Evolutionary conservation across 805 yeast species (phyloP).

Genomic region (Monosporozyma solicola): DNA sequence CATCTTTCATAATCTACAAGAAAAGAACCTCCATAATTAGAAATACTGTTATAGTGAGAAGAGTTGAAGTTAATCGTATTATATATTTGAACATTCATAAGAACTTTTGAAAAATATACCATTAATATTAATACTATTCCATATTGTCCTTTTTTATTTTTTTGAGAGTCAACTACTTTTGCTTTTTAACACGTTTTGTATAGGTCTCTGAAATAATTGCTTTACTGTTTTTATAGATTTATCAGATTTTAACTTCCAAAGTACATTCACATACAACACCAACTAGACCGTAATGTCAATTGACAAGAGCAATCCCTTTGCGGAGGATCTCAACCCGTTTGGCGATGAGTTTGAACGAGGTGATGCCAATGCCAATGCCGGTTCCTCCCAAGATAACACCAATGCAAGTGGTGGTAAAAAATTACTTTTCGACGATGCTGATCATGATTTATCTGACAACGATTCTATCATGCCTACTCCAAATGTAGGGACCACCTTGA

Average conservation of each 20-base stretch:
- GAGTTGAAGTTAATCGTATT: background rate
- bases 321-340: conserved; percentile 12
- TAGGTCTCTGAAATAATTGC: background rate
- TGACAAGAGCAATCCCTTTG: conserved; percentile 4
- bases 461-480: conserved; percentile 25
- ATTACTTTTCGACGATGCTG: conserved; percentile 2
- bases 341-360: conserved; percentile 19
- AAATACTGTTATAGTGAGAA: background rate
- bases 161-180: background rate
- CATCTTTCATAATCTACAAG: background rate
- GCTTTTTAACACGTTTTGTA: background rate
- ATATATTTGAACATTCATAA: background rate
- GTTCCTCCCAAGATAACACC: background rate
- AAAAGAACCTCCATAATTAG: background rate
- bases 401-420: background rate
- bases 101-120: background rate
- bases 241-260: background rate
- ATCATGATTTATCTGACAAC: conserved; percentile 12
- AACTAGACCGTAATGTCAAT: background rate
- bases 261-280: background rate
- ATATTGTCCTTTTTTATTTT: background rate
- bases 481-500: conserved; percentile 11
- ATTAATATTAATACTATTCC: background rate
- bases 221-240: background rate
- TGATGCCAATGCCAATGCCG: conserved; percentile 1